These are phyloP conservation scores for Stagonosporopsis rhizophila DNA, from an alignment of 2,329 filamentous ascomycete genomes.

Conservation along the genomic window DNA sequence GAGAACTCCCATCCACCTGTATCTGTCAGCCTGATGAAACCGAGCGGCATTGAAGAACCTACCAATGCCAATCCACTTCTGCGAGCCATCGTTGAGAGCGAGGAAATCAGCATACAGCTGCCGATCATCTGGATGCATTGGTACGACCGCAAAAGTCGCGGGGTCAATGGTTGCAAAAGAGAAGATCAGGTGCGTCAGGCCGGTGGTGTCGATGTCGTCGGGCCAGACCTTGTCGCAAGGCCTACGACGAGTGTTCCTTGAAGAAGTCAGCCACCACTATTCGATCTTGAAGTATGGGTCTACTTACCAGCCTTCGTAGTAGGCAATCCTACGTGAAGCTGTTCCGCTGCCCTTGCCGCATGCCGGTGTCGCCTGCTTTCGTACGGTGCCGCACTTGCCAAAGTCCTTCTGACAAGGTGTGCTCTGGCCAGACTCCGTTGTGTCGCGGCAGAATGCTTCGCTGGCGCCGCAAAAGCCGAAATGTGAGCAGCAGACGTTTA, in stretches of 20 bases:
- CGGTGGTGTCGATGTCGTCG: slow-evolving; percentile 28
- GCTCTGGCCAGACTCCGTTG: neutral
- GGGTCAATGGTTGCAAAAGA: slow-evolving; percentile 55
- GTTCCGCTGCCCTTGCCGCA: slow-evolving; percentile 25
- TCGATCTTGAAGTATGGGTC: too few relatives aligned
- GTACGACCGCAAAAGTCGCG: slow-evolving; percentile 32
- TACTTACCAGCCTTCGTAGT: slow-evolving; percentile 32
- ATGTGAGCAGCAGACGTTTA: slow-evolving; percentile 40
- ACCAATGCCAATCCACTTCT: slow-evolving; percentile 31
- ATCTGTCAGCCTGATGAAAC: neutral
- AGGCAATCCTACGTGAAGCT: slow-evolving; percentile 26
- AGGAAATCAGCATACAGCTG: slow-evolving; percentile 29
- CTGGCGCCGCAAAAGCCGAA: slow-evolving; percentile 50
- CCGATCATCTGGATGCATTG: slow-evolving; percentile 26
- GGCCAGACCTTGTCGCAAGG: slow-evolving; percentile 34
- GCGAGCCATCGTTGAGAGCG: slow-evolving; percentile 16
- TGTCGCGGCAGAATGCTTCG: slow-evolving; percentile 28
- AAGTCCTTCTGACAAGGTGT: slow-evolving; percentile 17
- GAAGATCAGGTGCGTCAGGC: slow-evolving; percentile 37
- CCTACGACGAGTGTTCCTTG: slow-evolving; percentile 27
- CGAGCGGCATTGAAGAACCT: slow-evolving; percentile 24
- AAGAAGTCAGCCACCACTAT: neutral
- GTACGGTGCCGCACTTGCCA: slow-evolving; percentile 12
- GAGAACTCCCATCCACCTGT: slow-evolving; percentile 50
- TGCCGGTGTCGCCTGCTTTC: slow-evolving; percentile 1